Evolutionary conservation across 2,329 filamentous ascomycete genomes (phyloP), one percentile per base, ranked within the genome.

Genomic region (Pseudogymnoascus sp.): DNA sequence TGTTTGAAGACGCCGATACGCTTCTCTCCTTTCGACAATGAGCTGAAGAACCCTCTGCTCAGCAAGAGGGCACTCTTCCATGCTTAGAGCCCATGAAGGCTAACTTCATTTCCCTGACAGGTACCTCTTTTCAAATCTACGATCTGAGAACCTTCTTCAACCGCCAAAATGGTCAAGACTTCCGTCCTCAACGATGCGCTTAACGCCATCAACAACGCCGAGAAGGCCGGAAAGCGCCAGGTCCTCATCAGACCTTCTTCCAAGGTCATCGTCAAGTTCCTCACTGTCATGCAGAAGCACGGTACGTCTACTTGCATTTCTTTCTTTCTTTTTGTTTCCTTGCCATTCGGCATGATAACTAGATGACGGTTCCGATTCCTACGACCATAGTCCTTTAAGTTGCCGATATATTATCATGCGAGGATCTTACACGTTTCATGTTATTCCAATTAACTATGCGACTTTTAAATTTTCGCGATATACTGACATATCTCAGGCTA

Each of bases 361-460:
- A 96, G 93, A 90, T 88, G 87, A 91, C 85, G 86, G 87, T 93
- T 87, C 88, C 85, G 85, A 84, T 77, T 75, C 81, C 78, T 79
- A 97, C 91, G 90, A 88, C 87, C 83, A 88, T 86, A 91, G 93
- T 91, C 92, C 91, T 99, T 97, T 99, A 97, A 97, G 86, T 95
- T 86, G 86, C 91, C 93, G 94, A 95, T 89, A 99, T 80, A 99
- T 94, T 77, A 80, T 89, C 77, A 77, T 77, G 85, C 87, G 87
- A 87, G 85, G 88, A 88, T 93, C 91, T 97, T 96, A 96, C 91
- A 96, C 89, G 88, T 95, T 91, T 86, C 87, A 88, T 82, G 85
- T 89, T 80, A 80, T 77, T 74, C 63, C 69, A 76, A 77, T 80
- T 94, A 89, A 91, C 80, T 86, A 30, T 89, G 80, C 82, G 84